Evolutionary conservation across 768 basidiomycete species (phyloP).

Genomic region (Tylopilus cervinicoccineus): DNA sequence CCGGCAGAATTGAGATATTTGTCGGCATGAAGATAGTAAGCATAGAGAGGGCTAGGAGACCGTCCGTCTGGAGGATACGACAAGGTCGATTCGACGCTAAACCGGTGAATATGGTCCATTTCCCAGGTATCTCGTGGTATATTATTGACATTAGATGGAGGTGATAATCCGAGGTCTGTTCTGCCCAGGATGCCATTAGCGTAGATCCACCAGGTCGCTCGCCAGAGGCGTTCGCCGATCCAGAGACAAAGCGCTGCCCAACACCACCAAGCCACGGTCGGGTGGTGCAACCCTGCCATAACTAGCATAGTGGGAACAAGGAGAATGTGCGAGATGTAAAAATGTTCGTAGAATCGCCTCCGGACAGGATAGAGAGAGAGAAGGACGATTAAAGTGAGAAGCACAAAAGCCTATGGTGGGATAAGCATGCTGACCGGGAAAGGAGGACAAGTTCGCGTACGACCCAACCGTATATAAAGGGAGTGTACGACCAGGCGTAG

Average conservation of each 20-base stretch:
- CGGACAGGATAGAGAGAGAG: slow-evolving; percentile 51
- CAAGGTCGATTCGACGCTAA: slow-evolving; percentile 2
- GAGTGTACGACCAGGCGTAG: slow-evolving; percentile 54
- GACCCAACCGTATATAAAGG: slow-evolving; percentile 61
- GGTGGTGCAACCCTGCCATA: slow-evolving; percentile 64
- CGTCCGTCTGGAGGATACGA: slow-evolving; percentile 7
- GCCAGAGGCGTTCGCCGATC: slow-evolving; percentile 57
- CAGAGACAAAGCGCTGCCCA: slow-evolving; percentile 59
- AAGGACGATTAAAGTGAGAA: slow-evolving; percentile 50
- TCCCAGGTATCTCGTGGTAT: slow-evolving; percentile 21
- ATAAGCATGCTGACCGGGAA: slow-evolving; percentile 4
- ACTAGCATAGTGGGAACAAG: slow-evolving; percentile 61
- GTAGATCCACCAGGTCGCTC: slow-evolving; percentile 52
- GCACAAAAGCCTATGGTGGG: slow-evolving; percentile 45
- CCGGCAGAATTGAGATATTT: slow-evolving; percentile 1
- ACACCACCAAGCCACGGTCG: slow-evolving; percentile 64
- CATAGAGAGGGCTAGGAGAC: slow-evolving; percentile 24
- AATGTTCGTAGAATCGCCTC: slow-evolving; percentile 53
- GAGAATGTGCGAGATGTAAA: slow-evolving; percentile 62
- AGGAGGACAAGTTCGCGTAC: slow-evolving; percentile 33
- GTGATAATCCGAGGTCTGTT: not conserved
- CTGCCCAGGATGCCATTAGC: slow-evolving; percentile 51
- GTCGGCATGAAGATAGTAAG: slow-evolving; percentile 15
- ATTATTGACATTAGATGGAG: not conserved
- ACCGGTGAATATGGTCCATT: slow-evolving; percentile 17